Conservation (phyloP, 225 moss, liverwort and hornwort genomes). For the Climacium dendroides region DNA sequence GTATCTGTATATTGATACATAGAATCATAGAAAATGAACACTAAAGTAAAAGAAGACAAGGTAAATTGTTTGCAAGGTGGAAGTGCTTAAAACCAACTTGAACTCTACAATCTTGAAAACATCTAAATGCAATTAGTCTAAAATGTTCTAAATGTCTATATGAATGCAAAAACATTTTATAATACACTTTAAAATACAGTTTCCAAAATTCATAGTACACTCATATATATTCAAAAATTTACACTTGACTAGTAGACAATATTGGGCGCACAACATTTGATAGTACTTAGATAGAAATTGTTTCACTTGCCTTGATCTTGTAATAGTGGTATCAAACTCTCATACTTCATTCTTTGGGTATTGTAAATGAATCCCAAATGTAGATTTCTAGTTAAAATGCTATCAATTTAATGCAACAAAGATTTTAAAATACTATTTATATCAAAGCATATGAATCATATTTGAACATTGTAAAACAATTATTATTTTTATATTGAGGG, state of each 20-base stretch:
- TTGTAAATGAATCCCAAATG: background rate
- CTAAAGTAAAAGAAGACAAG: rapidly evolving
- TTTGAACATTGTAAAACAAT: no score
- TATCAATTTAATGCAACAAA: background rate
- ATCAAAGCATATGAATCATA: background rate
- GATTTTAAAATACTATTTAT: background rate
- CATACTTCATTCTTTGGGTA: background rate
- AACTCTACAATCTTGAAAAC: background rate
- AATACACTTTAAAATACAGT: no score
- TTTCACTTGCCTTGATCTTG: background rate
- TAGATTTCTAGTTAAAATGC: background rate
- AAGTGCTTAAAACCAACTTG: background rate
- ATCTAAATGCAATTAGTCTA: background rate
- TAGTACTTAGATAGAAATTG: rapidly evolving
- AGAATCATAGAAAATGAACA: background rate
- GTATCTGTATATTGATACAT: rapidly evolving
- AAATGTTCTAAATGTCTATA: no score
- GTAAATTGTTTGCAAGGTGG: background rate
- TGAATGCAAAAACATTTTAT: no score
- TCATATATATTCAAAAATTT: no score
- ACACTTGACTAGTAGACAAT: background rate
- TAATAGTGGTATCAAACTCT: background rate
- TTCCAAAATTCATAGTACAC: no score
- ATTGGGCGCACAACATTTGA: background rate
- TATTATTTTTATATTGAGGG: no score